These are phyloP conservation scores for Suillus spraguei DNA, from an alignment of 768 basidiomycete genomes.

Conservation along the genomic window DNA sequence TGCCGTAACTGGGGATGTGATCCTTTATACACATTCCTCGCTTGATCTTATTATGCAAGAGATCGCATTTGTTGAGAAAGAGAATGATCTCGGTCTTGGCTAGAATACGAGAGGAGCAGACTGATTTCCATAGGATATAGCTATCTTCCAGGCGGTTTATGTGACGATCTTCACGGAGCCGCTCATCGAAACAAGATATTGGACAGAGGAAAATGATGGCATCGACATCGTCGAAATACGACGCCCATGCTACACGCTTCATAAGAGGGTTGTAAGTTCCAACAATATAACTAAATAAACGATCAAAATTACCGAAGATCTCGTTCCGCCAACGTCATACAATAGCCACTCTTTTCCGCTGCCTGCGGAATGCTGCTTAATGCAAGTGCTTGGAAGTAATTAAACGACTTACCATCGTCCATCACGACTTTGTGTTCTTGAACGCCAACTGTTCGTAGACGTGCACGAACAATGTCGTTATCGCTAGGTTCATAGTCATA, in stretches of 20 bases:
- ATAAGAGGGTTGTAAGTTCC: constrained; percentile 14
- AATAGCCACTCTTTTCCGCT: constrained; percentile 75
- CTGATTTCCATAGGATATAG: constrained; percentile 73
- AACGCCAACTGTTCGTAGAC: constrained; percentile 75
- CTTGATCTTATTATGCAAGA: constrained; percentile 71
- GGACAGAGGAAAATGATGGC: constrained; percentile 79
- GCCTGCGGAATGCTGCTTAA: constrained; percentile 37
- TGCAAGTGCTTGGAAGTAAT: background rate
- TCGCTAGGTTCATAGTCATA: constrained; percentile 70
- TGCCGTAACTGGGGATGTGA: constrained; percentile 73
- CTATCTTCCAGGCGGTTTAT: constrained; percentile 82
- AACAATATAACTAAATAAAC: constrained; percentile 7
- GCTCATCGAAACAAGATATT: constrained; percentile 84
- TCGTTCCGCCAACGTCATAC: constrained; percentile 81
- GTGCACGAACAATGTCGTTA: constrained; percentile 77
- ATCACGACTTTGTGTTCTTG: constrained; percentile 73
- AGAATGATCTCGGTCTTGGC: constrained; percentile 51
- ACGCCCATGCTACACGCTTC: constrained; percentile 75
- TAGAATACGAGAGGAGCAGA: constrained; percentile 69
- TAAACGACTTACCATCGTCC: constrained; percentile 53
- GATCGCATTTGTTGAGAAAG: constrained; percentile 73
- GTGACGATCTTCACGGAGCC: constrained; percentile 64
- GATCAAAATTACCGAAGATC: constrained; percentile 53
- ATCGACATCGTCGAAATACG: constrained; percentile 82
- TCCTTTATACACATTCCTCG: constrained; percentile 67